Evolutionary conservation across 768 basidiomycete species (phyloP), one percentile per base, ranked within the genome.

Genomic region (Rickenella mellea): DNA sequence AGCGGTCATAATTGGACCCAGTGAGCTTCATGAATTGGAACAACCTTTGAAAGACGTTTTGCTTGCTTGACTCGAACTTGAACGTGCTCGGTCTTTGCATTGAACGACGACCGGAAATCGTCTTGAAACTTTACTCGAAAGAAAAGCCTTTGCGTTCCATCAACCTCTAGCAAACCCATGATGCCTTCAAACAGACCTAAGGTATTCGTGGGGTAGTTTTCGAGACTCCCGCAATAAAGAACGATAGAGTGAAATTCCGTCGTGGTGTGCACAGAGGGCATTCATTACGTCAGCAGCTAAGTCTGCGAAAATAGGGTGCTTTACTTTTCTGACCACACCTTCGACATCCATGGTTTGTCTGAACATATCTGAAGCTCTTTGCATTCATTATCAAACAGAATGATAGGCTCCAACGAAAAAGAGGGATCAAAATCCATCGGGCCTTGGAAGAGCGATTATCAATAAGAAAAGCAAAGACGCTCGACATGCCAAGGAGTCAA

Each of bases 361-460:
- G n/a, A n/a, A n/a, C n/a, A n/a, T n/a, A n/a, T n/a, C n/a, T n/a
- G n/a, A n/a, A n/a, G n/a, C 30, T 27, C 8, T 21, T 36, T 7
- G 5, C 6, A n/a, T 9, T 19, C 12, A 9, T 19, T 26, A 22
- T 25, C 29, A 12, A 3, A 19, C 15, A 15, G 10, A 22, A 26
- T 36, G 6, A 15, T 29, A 80, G 79, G 65, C 80, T 47, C 69
- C 74, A n/a, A n/a, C n/a, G 20, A 83, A 72, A 61, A 61, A 68
- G 30, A 74, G 67, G 57, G 74, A 79, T 51, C 69, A 56, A 14
- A 86, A 87, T 57, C 69, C 80, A 1, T 83, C 81, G 48, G 96
- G 96, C 11, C 71, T 99, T 21, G 96, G 96, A 26, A 75, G 89
- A 46, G 93, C 96, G 21, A 90, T 99, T 57, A 96, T 97, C 57